Conservation (phyloP, 495 filamentous ascomycete genomes). For the Aspergillus mulundensis region DNA sequence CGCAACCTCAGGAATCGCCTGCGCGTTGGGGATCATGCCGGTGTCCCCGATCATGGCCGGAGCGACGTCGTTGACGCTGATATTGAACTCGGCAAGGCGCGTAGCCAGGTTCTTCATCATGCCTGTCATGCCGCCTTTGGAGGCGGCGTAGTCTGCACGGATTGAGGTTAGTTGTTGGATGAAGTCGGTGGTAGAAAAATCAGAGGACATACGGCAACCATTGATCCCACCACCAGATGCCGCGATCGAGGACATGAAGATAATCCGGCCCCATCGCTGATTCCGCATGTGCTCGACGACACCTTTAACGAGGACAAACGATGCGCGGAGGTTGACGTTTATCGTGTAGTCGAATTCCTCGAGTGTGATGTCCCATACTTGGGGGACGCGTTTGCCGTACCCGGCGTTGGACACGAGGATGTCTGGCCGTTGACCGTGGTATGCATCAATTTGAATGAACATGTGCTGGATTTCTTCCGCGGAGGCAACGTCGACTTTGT, state of each 20-base stretch:
- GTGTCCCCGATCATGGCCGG: constrained; percentile 72
- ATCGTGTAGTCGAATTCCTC: constrained; percentile 68
- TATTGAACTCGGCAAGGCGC: constrained; percentile 57
- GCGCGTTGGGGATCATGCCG: constrained; percentile 58
- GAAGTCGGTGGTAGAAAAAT: constrained; percentile 4
- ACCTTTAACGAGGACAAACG: constrained; percentile 63
- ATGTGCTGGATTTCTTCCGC: constrained; percentile 48
- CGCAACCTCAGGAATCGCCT: constrained; percentile 50
- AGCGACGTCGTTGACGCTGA: constrained; percentile 73
- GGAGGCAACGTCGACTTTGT: constrained; percentile 54
- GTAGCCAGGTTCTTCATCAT: constrained; percentile 64
- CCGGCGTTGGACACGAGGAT: constrained; percentile 61
- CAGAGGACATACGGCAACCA: constrained; percentile 48
- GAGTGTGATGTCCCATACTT: constrained; percentile 49
- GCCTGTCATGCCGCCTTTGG: constrained; percentile 59
- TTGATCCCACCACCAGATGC: constrained; percentile 64
- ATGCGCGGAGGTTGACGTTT: constrained; percentile 60
- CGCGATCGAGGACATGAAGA: constrained; percentile 67
- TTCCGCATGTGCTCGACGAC: constrained; percentile 61
- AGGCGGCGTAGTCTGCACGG: constrained; percentile 59
- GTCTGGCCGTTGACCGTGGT: constrained; percentile 55
- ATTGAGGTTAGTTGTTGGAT: not conserved
- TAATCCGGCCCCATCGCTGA: constrained; percentile 61
- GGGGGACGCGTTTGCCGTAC: constrained; percentile 45
- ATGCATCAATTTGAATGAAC: constrained; percentile 46